Base-by-base conservation (phyloP, 108 stramenopile genomes). In the Cyclotella sp. region DNA sequence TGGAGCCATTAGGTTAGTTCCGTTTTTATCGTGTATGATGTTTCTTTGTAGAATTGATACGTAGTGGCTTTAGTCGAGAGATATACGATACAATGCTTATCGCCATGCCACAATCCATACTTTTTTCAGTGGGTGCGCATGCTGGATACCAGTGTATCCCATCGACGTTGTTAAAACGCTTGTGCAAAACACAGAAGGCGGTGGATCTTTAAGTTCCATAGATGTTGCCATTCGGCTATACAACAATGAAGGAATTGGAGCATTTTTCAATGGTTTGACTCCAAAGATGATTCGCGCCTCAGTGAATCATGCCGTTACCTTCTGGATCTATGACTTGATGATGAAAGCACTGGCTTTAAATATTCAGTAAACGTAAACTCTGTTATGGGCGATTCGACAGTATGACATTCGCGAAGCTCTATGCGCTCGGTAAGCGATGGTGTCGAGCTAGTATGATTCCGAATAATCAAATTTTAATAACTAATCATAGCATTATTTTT, bases 251-350 rank as follows among this genome's bases (percentile, higher is more conserved):
- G 84, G 84, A 12, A 54, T 80, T 8, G 73, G 77, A 0, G 85
- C 72, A 22, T 79, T 86, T 24, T 86, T 80, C 53, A 69, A 86
- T 34, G 85, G 85, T 9, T 30, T 84, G 21, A 81, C 82, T 9
- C 85, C 85, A 9, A 86, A 86, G 44, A 80, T 86, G 82, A 57
- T 86, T 14, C 59, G 82, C 21, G 82, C 85, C 12, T 82, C 85
- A 44, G 78, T 86, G 54, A 86, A 86, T 61, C 85, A 86, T 62
- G 79, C 79, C 3, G 85, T 86, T 9, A 86, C 82, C 9, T 86
- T 86, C 34, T 84, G 67, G 66, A 72, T 81, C 2, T 84, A 84
- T 46, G 83, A 76, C 63, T 72, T 77, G 15, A 64, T 81, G 19
- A 82, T 82, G 81, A 51, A 41, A 34, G 71, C 19, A 27, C 53